Evolutionary conservation across 2,329 filamentous ascomycete species (phyloP), one percentile per base, ranked within the genome.

Genomic region (Orbilia brochopaga): DNA sequence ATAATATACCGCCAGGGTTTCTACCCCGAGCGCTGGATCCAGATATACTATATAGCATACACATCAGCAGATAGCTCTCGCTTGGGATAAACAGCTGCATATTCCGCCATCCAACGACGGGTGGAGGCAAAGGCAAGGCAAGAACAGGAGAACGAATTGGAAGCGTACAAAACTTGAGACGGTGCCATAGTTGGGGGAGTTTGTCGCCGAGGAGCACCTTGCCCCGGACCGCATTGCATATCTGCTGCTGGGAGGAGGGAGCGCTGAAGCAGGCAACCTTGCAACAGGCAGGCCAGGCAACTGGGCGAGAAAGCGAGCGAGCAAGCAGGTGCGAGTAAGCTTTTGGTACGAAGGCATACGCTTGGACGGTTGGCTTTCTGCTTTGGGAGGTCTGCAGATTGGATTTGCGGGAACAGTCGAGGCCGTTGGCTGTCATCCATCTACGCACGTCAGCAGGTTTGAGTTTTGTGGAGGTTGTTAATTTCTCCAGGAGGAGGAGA

Each of bases 101-200:
- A 58, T 58, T 56, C 53, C 58, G 53, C 57, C 58, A 32, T 69
- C 30, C 58, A 15, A 52, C 44, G 58, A 69, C 46, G 53, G 44
- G 46, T 57, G 60, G 50, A 46, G 51, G 52, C 17, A 55, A 60
- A 56, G 60, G 54, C 23, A 44, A 17, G 54, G 23, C 44, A 32
- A 59, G 32, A 46, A 23, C 7, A 35, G 57, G 51, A 69, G 65
- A 51, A 62, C 42, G 55, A 61, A 23, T 53, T 37, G 15, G 32
- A 32, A n/a, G 40, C 23, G 44, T 17, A 42, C 37, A 42, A 13
- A 42, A 42, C 37, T 24, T 53, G 48, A 62, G 23, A 23, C 48
- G 15, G 21, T 11, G 40, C 42, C 54, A 58, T 62, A 69, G 53
- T 62, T 52, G 57, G 65, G 35, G 37, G 32, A 13, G 37, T 58